These are phyloP conservation scores for Ceriops tagal DNA, from an alignment of 345 rosid species.

Conservation along the genomic window DNA sequence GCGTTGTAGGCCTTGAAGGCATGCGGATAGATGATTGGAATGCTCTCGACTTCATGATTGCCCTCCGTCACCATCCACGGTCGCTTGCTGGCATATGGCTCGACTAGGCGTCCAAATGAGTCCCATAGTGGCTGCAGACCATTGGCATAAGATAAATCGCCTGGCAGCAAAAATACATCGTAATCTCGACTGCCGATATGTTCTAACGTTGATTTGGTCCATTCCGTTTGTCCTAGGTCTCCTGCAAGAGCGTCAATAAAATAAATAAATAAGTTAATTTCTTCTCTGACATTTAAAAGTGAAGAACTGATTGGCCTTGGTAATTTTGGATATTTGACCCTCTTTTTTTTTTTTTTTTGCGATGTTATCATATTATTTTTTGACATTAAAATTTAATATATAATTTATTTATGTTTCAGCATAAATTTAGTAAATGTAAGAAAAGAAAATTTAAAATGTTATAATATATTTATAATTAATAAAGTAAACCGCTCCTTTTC, in stretches of 20 bases:
- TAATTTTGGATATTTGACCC: too few species aligned
- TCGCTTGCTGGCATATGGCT: constrained; percentile 67
- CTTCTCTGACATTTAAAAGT: too few species aligned
- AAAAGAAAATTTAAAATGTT: too few species aligned
- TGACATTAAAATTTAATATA: too few species aligned
- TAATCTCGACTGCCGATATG: constrained; percentile 52
- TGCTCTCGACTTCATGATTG: constrained; percentile 74
- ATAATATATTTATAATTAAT: not conserved
- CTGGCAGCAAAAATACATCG: constrained; percentile 71
- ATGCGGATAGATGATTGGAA: constrained; percentile 57
- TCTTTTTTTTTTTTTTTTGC: too few species aligned
- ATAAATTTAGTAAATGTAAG: too few species aligned
- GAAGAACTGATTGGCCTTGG: too few species aligned
- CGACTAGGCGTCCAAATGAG: constrained; percentile 83
- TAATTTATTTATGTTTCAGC: too few species aligned
- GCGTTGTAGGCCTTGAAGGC: constrained; percentile 76
- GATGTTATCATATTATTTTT: too few species aligned
- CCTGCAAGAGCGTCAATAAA: constrained; percentile 34
- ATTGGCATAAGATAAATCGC: constrained; percentile 83
- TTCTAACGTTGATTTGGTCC: constrained; percentile 67
- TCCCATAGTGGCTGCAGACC: constrained; percentile 77
- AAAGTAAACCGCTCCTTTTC: not conserved
- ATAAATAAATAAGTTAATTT: too few species aligned
- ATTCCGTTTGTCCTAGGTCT: constrained; percentile 88
- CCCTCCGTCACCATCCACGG: constrained; percentile 98